A percentile compares a stretch with the other conserved stretches of the same genome.
These are phyloP conservation scores for Boletus huronensis DNA, from an alignment of 768 basidiomycete species.

Conservation along the genomic window DNA sequence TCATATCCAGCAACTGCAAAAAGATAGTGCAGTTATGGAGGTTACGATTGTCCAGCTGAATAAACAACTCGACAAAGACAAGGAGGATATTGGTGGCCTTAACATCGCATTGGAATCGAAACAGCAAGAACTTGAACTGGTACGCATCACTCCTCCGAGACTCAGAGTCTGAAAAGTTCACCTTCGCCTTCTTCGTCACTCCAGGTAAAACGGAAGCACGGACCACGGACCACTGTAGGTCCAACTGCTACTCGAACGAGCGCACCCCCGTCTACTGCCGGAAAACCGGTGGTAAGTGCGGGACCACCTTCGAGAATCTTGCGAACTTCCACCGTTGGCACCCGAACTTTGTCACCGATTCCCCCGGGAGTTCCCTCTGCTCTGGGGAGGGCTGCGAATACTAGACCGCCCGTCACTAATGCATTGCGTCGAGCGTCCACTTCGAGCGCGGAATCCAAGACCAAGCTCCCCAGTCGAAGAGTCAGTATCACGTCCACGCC, in stretches of 20 bases:
- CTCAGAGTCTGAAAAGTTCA: not conserved
- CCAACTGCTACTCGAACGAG: slow-evolving; percentile 57
- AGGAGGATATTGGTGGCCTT: slow-evolving; percentile 77
- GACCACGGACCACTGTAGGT: slow-evolving; percentile 53
- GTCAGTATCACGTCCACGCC: slow-evolving; percentile 36
- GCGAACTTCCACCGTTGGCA: slow-evolving; percentile 31
- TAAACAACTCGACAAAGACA: slow-evolving; percentile 62
- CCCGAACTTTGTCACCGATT: slow-evolving; percentile 39
- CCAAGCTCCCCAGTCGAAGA: slow-evolving; percentile 33
- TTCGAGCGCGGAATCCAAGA: slow-evolving; percentile 32
- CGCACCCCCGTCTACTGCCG: slow-evolving; percentile 19
- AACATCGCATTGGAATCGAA: slow-evolving; percentile 93
- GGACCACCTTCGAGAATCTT: slow-evolving; percentile 42
- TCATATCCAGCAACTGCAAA: slow-evolving; percentile 68
- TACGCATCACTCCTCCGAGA: slow-evolving; percentile 37
- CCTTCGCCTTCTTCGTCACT: not conserved
- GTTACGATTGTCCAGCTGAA: slow-evolving; percentile 70
- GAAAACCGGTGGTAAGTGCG: slow-evolving; percentile 42
- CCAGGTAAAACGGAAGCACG: slow-evolving; percentile 63
- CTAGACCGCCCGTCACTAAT: slow-evolving; percentile 10
- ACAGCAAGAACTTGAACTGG: slow-evolving; percentile 90
- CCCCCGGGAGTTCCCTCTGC: slow-evolving; percentile 31
- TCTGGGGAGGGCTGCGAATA: slow-evolving; percentile 24
- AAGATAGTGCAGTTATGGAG: slow-evolving; percentile 83
- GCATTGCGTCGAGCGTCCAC: slow-evolving; percentile 30